Percentiles rank a stretch among this genome's conserved stretches.
phyloP scores from a whole-genome alignment of 805 yeast genomes.

The Lachancea mirantina region DNA sequence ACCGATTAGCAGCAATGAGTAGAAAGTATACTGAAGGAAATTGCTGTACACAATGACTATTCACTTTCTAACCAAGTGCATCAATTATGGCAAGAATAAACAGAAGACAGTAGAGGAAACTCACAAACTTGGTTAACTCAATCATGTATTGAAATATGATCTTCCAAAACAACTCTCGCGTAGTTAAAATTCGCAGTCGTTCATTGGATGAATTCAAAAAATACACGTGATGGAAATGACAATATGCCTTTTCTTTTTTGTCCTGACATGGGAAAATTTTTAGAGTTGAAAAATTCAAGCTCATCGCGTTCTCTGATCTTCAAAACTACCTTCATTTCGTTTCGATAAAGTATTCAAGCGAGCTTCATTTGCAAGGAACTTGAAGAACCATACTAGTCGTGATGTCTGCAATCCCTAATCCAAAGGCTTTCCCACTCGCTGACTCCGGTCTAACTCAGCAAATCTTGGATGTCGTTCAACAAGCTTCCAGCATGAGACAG shows the following conservation, averaged over 20 bases:
- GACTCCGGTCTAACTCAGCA: slow-evolving; percentile 93
- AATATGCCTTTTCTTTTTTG: not conserved
- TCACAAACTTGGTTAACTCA: no score
- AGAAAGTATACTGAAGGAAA: no score
- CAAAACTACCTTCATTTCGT: not conserved
- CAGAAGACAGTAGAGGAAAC: no score
- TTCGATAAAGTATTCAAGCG: slow-evolving; percentile 29
- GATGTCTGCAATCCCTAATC: slow-evolving; percentile 82
- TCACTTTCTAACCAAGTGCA: no score
- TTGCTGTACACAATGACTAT: no score
- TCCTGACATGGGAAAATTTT: slow-evolving; percentile 8
- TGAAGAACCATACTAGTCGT: slow-evolving; percentile 20
- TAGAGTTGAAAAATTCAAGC: slow-evolving; percentile 7
- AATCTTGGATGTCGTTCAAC: slow-evolving; percentile 95
- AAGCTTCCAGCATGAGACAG: slow-evolving; percentile 95
- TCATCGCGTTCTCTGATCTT: slow-evolving; percentile 11
- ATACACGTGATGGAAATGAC: no score
- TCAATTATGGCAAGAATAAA: no score
- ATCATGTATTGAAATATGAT: no score
- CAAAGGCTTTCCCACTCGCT: slow-evolving; percentile 98
- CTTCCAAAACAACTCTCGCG: no score
- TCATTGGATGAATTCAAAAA: no score
- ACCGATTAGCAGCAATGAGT: no score
- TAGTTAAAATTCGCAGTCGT: no score
- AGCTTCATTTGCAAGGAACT: slow-evolving; percentile 42